Base-by-base conservation (phyloP, 2,329 filamentous ascomycete genomes). In the Talaromyces sp. region DNA sequence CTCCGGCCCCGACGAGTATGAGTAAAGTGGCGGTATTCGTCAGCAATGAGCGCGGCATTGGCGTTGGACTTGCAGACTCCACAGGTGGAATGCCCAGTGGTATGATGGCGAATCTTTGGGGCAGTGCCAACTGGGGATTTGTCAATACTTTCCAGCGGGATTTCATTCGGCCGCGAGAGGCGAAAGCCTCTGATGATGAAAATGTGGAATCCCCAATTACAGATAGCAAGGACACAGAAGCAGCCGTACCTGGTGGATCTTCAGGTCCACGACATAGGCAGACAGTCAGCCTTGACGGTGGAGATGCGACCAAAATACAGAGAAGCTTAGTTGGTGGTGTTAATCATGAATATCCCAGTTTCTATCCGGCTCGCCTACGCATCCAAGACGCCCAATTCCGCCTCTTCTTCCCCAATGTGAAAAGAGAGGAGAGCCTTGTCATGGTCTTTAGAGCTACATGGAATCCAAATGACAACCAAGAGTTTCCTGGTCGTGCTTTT, bases 381-480 rank as follows among this genome's bases (percentile, higher is more conserved):
- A 88, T 89, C 3, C 95, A 99, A 71, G 91, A 97, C 69, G 89
- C 92, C 2, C 94, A 97, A 70, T 99, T 99, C 72, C 84, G 92
- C 8, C 86, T 97, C 58, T 80, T 99, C 0, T 99, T 99, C 75
- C 92, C 93, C 0, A 85, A 87, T 62, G 89, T 91, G 0, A 84
- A 87, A 3, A 79, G 85, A 31, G 85, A 89, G 19, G 92, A 97
- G 69, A 91, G 91, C 72, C 80, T 96, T 8, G 88, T 97, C 3
- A 81, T 97, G 55, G 94, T 99, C 2, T 97, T 97, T 77, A 86
- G 92, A 52, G 93, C 92, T 17, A 91, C 91, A 0, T 99, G 94
- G 91, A 88, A 86, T 67, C 85, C 87, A 1, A 88, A 87, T 65
- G 87, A 89, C 58, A 83, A 87, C 66, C 88, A 90, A 73, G 87